phyloP scores from a whole-genome alignment of 495 filamentous ascomycete species.

The Glarea lozoyensis region DNA sequence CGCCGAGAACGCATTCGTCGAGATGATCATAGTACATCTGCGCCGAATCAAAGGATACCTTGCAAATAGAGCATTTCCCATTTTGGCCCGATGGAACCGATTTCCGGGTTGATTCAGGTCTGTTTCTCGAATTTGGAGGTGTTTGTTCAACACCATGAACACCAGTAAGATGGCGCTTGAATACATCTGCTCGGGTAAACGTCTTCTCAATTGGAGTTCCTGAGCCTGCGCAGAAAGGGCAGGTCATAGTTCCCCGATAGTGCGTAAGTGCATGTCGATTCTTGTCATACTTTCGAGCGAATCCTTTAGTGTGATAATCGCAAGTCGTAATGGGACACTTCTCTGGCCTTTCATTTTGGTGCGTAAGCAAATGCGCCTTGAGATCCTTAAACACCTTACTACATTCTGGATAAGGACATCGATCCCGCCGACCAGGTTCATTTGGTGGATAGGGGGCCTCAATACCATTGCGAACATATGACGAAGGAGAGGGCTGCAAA shows the following conservation, averaged over 20 bases:
- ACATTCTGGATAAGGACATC: constrained; percentile 77
- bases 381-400: constrained; percentile 85
- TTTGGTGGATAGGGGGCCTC: not conserved
- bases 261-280: constrained; percentile 94
- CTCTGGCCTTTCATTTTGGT: constrained; percentile 86
- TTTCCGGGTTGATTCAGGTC: constrained; percentile 23
- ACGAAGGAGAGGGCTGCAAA: no score
- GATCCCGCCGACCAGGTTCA: constrained; percentile 46
- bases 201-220: constrained; percentile 92
- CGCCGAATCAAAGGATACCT: constrained; percentile 81
- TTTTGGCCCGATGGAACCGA: constrained; percentile 55
- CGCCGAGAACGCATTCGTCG: constrained; percentile 94
- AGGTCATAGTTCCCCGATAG: constrained; percentile 99
- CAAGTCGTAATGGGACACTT: constrained; percentile 93
- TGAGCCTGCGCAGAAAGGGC: constrained; percentile 89
- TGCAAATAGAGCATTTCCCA: constrained; percentile 95
- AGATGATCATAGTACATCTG: constrained; percentile 99
- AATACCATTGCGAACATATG: no score
- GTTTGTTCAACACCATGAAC: constrained; percentile 94
- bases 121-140: constrained; percentile 86
- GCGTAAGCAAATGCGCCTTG: constrained; percentile 93
- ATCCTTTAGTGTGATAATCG: constrained; percentile 92
- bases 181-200: constrained; percentile 96
- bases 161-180: constrained; percentile 91
- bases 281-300: constrained; percentile 96